phyloP scores from a whole-genome alignment of 2,329 filamentous ascomycete genomes.

The Hansfordia pulvinata region DNA sequence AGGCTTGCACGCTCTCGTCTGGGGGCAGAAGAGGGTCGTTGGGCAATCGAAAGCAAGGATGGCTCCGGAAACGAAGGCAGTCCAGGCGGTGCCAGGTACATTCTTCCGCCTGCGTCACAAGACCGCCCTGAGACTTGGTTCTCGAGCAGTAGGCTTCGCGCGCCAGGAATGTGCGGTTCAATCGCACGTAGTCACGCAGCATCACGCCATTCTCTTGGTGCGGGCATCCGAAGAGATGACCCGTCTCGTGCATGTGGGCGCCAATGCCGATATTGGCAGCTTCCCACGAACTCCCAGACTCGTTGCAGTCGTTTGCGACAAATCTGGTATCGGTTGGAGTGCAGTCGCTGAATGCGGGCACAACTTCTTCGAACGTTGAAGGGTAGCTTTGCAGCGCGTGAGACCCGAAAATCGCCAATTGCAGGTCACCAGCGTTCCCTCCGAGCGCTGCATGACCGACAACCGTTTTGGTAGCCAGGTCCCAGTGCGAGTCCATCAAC shows the following conservation, averaged over 20 bases:
- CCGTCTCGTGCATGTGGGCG: conserved; percentile 81
- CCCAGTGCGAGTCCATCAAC: conserved; percentile 82
- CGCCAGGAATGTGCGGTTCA: conserved; percentile 73
- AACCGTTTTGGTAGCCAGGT: conserved; percentile 54
- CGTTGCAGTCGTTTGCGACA: conserved; percentile 75
- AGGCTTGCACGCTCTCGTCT: conserved; percentile 74
- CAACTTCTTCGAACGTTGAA: conserved; percentile 75
- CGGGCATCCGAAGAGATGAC: conserved; percentile 80
- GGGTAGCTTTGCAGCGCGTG: conserved; percentile 89
- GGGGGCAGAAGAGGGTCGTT: conserved; percentile 50
- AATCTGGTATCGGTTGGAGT: conserved; percentile 71
- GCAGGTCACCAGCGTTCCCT: conserved; percentile 56
- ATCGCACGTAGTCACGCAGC: conserved; percentile 71
- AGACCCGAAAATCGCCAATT: conserved; percentile 83
- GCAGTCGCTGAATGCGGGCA: conserved; percentile 79
- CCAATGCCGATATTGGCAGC: conserved; percentile 90
- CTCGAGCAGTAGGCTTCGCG: conserved; percentile 79
- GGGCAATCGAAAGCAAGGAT: conserved; percentile 79
- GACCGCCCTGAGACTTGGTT: conserved; percentile 68
- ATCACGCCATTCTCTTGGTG: conserved; percentile 88
- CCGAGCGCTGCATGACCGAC: conserved; percentile 77
- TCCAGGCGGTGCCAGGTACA: conserved; percentile 88
- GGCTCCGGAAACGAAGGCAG: conserved; percentile 73
- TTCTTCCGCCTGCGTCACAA: conserved; percentile 66
- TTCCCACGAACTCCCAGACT: conserved; percentile 87